Evolutionary conservation across 2,329 filamentous ascomycete genomes (phyloP).

Genomic region (Xylaria sp.): DNA sequence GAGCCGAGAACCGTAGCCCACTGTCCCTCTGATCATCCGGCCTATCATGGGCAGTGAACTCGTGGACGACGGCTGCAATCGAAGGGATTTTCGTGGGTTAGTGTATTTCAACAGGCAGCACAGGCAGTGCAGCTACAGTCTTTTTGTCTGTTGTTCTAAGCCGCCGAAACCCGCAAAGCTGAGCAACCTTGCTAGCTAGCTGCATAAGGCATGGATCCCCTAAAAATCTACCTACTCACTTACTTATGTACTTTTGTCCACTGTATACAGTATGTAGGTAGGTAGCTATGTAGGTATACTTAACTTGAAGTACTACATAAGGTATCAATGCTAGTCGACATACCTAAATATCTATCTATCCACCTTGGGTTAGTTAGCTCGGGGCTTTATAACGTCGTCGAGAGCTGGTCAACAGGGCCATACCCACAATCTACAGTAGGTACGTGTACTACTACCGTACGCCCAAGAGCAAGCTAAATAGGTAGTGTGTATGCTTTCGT

Average conservation of each 20-base stretch:
- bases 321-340: too few relatives aligned
- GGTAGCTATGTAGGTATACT: too few relatives aligned
- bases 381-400: not conserved
- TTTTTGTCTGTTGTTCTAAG: slow-evolving; percentile 15
- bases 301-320: too few relatives aligned
- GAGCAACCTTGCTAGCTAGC: slow-evolving; percentile 21
- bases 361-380: too few relatives aligned
- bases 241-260: too few relatives aligned
- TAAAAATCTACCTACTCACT: not conserved
- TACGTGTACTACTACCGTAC: too few relatives aligned
- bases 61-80: not conserved
- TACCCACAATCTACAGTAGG: too few relatives aligned
- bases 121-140: not conserved
- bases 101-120: slow-evolving; percentile 22
- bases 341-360: too few relatives aligned
- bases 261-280: too few relatives aligned
- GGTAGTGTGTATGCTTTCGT: too few relatives aligned
- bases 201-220: slow-evolving; percentile 21
- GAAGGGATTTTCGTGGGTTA: slow-evolving; percentile 27
- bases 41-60: slow-evolving; percentile 33
- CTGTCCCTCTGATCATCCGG: slow-evolving; percentile 28
- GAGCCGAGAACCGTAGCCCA: slow-evolving; percentile 33
- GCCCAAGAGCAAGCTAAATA: too few relatives aligned
- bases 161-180: slow-evolving; percentile 10
- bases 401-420: not conserved